Base-by-base conservation (phyloP, 345 rosid genomes). In the Salix exigua region DNA sequence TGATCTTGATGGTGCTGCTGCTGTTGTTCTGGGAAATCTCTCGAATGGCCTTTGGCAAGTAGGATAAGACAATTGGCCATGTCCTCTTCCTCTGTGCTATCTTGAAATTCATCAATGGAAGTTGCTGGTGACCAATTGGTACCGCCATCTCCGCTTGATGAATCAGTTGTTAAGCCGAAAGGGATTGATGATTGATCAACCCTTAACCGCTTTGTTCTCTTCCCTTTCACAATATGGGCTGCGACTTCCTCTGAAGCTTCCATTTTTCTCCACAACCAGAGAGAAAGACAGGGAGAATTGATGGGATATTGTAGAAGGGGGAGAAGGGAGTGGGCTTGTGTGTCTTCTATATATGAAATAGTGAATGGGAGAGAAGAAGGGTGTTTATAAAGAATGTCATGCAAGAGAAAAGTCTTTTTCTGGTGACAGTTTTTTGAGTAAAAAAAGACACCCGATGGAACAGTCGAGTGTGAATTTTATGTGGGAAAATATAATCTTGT, bases 51-150 rank as follows among this genome's bases (percentile, higher is more conserved):
- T 75, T 89, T 94, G 1, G 99, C 93, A 0, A 96, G 87, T 65
- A 96, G 94, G 82, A 96, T 96, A 63, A 96, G 86, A 75, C 99
- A 96, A 58, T 94, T 91, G 1, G 99, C 99, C 97, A 90, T 90
- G 76, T 93, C 97, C 74, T 91, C 93, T 70, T 93, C 98, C 65
- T 91, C 88, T 0, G 87, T 77, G 77, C 86, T 75, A 26, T 85
- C 81, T 17, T 71, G 78, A 69, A 76, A 46, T 19, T 82, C 87
- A 62, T 71, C 73, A 12, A 86, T 74, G 31, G 84, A 85, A 18
- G 87, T 78, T 3, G 64, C 40, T 2, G 82, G 75, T 1, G 91
- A 83, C 35, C 75, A 17, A 69, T 66, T 73, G 35, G 61, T 18
- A 21, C 50, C 80, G 0, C 62, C 71, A 28, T 58, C 80, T 5